Base-by-base conservation (phyloP, 768 basidiomycete species). In the Podaxis rugospora region DNA sequence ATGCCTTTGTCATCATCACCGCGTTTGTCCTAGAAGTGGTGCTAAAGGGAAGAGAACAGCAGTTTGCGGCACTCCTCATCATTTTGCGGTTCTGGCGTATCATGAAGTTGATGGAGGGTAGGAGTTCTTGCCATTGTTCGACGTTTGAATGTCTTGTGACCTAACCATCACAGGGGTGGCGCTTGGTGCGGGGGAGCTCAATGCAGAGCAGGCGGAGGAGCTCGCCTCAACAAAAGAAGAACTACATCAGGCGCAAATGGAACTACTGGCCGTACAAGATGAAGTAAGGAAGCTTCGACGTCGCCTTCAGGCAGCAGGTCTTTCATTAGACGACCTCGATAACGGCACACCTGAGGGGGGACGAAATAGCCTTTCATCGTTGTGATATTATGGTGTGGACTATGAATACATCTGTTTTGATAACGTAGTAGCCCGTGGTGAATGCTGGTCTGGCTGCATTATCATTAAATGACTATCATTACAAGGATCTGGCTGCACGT, bases 51-150 rank as follows among this genome's bases (percentile, higher is more conserved):
- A 79, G 74, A 55, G 88, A 89, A 68, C 75, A 84, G 62, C 89
- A 93, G 66, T 78, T 93, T 21, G 88, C 86, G 1, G 82, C 80
- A 5, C 73, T 93, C 25, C 80, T 93, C 36, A 79, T 93, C 44
- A 74, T 89, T 18, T 75, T 93, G 28, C 91, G 92, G 71, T 71
- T 93, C 13, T 92, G 92, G 92, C 80, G 92, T 25, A 75, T 93
- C 35, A 82, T 93, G 25, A 91, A 92, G 68, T 76, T 93, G 11
- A 85, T 91, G 36, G 75, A 76, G 72, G 76, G 78, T 82, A 47
- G 35, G 37, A 18, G 23, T 14, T 35, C 23, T 55, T 50, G 10
- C 46, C 44, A 18, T 57, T 10, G 5, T 11, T 6, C 54, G n/a
- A 57, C 50, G 25, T 11, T 16, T 18, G 9, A 32, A 39, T 14